Evolutionary conservation across 129 eudicot species (phyloP), one percentile per base, ranked within the genome.

Genomic region (Chrysanthemum makinoi): DNA sequence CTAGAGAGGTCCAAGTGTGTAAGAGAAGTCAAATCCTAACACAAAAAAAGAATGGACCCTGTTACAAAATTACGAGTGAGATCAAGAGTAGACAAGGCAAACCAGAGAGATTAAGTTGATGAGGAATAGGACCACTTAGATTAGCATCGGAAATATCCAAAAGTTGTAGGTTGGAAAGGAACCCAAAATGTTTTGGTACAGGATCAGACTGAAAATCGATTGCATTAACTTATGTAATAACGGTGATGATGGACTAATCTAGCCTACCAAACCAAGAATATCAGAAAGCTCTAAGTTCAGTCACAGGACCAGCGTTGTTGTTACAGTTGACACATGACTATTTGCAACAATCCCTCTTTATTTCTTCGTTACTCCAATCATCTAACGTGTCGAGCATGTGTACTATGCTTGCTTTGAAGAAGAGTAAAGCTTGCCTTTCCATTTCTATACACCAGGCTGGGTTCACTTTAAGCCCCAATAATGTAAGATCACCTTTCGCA

Each of bases 301-400:
- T 66, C 15, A 84, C 83, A 67, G 71, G 83, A 71, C 81, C 68
- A 2, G 80, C 75, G 15, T 3, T 19, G 55, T 72, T 18, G 73
- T 68, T 26, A 62, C 88, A 80, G 0, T 0, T 5, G 58, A 86
- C 72, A 0, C 81, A 79, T 2, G 6, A 11, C 87, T 85, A 82
- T 69, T 33, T 54, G 74, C 91, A 83, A n/a, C 91, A 80, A 26
- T 81, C 77, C 7, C 5, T 54, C 13, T 69, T 57, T 10, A 74
- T n/a, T 44, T 66, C 76, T 60, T 59, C 48, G 28, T 9, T 51
- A 9, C 77, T 69, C 87, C 84, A 83, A 19, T 80, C 72, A 51
- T 64, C 33, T 16, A 83, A 51, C 53, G 0, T 0, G 18, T 59
- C 69, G 4, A 0, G 0, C 0, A 4, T 5, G 49, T 68, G 59